Conservation (phyloP, 1,284 basidiomycete species). For the Fomitopsis schrenkii region DNA sequence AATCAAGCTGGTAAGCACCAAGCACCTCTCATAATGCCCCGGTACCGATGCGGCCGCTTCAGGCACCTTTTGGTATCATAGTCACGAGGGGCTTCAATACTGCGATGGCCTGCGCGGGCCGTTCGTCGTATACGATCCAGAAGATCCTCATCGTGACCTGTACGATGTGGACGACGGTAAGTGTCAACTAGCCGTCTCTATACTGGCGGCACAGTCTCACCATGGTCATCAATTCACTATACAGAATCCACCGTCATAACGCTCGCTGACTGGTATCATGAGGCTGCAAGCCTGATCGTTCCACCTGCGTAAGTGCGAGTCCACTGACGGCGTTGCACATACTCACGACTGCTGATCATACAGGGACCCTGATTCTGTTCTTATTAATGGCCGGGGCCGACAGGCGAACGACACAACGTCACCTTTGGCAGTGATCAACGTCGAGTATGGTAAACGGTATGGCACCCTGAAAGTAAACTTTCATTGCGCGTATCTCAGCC, state of each 20-base stretch:
- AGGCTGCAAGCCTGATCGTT: slow-evolving; percentile 15
- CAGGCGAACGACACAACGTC: slow-evolving; percentile 18
- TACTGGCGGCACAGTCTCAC: neutral
- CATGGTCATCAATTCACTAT: neutral
- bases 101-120: slow-evolving; percentile 34
- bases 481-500: neutral
- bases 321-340: neutral
- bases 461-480: slow-evolving; percentile 7
- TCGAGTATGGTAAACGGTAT: slow-evolving; percentile 30
- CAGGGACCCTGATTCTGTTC: slow-evolving; percentile 28
- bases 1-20: slow-evolving; percentile 27
- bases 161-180: slow-evolving; percentile 42
- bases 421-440: slow-evolving; percentile 29
- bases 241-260: slow-evolving; percentile 24
- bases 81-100: slow-evolving; percentile 16
- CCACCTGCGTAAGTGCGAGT: slow-evolving; percentile 13
- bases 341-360: neutral
- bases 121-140: slow-evolving; percentile 30
- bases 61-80: slow-evolving; percentile 20
- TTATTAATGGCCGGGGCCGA: slow-evolving; percentile 49
- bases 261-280: slow-evolving; percentile 23
- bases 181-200: neutral
- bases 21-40: neutral
- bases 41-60: neutral
- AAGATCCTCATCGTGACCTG: slow-evolving; percentile 32